Evolutionary conservation across 75 land plant species (phyloP).

Genomic region (Cupressus sempervirens): DNA sequence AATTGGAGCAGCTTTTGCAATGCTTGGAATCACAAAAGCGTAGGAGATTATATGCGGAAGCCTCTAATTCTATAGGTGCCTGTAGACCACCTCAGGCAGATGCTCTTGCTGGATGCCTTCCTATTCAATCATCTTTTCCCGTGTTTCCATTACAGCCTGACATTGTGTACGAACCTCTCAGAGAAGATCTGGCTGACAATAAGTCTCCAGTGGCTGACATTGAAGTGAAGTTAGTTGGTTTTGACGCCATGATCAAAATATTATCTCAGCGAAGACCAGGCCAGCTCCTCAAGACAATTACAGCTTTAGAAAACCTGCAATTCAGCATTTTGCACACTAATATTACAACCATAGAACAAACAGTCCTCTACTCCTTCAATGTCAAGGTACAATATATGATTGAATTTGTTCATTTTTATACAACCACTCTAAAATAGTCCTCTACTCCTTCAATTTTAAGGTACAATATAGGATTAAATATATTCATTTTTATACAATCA

Average conservation of each 20-base stretch:
- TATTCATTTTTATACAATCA: not conserved
- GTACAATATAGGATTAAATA: slow-evolving; percentile 16
- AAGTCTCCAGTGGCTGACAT: slow-evolving; percentile 72
- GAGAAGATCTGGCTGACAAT: slow-evolving; percentile 66
- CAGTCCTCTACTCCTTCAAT: slow-evolving; percentile 88
- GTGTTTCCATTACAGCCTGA: not conserved
- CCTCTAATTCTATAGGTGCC: slow-evolving; percentile 6
- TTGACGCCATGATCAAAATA: slow-evolving; percentile 78
- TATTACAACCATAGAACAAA: slow-evolving; percentile 82
- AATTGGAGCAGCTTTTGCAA: slow-evolving; percentile 86
- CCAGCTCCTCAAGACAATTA: slow-evolving; percentile 80
- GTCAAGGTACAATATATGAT: slow-evolving; percentile 49
- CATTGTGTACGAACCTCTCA: slow-evolving; percentile 14
- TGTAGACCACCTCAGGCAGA: not conserved
- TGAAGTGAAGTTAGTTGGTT: slow-evolving; percentile 70
- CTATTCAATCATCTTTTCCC: not conserved
- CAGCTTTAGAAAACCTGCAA: slow-evolving; percentile 71
- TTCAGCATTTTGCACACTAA: slow-evolving; percentile 78
- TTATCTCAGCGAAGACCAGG: slow-evolving; percentile 65
- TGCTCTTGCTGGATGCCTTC: not conserved
- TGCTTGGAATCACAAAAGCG: slow-evolving; percentile 88
- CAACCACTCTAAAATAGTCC: slow-evolving; percentile 3
- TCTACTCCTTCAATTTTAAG: slow-evolving; percentile 88
- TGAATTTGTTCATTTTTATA: not conserved
- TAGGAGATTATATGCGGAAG: slow-evolving; percentile 40